A percentile compares a stretch with the other conserved stretches of the same genome.
Evolutionary conservation across 345 rosid genomes (phyloP).

Genomic region (Eutrema japonicum): DNA sequence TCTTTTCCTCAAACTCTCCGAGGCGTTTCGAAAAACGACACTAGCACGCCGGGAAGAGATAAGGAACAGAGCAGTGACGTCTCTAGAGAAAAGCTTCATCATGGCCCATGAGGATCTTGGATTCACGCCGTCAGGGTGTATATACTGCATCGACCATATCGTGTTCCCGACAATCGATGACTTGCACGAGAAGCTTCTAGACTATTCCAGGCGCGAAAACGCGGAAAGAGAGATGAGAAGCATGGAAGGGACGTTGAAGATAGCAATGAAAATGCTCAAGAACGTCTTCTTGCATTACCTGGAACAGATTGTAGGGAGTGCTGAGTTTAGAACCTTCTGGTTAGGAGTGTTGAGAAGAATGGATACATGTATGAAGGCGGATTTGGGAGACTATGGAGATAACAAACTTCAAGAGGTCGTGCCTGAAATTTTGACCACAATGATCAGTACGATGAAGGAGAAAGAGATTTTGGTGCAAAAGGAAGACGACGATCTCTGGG

Average conservation of each 20-base stretch:
- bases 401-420: slow-evolving; percentile 58
- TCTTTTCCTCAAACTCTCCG: slow-evolving; percentile 75
- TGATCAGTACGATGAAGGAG: slow-evolving; percentile 75
- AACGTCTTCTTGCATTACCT: slow-evolving; percentile 56
- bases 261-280: slow-evolving; percentile 67
- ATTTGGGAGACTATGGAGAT: slow-evolving; percentile 69
- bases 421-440: slow-evolving; percentile 65
- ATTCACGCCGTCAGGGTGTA: slow-evolving; percentile 60
- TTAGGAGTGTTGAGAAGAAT: slow-evolving; percentile 84
- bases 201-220: slow-evolving; percentile 74
- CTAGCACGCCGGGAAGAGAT: slow-evolving; percentile 82
- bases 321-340: slow-evolving; percentile 86
- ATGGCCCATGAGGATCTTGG: slow-evolving; percentile 65
- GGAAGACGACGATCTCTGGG: slow-evolving; percentile 85
- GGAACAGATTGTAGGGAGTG: slow-evolving; percentile 54
- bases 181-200: slow-evolving; percentile 83
- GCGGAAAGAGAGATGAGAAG: slow-evolving; percentile 85
- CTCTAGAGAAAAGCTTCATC: slow-evolving; percentile 60
- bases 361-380: slow-evolving; percentile 97
- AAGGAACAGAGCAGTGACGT: slow-evolving; percentile 65
- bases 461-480: slow-evolving; percentile 59
- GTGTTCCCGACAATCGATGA: slow-evolving; percentile 64
- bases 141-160: slow-evolving; percentile 49
- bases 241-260: slow-evolving; percentile 79
- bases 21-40: slow-evolving; percentile 78